Base-by-base conservation (phyloP, 2,329 filamentous ascomycete species). In the Fusarium algeriense region DNA sequence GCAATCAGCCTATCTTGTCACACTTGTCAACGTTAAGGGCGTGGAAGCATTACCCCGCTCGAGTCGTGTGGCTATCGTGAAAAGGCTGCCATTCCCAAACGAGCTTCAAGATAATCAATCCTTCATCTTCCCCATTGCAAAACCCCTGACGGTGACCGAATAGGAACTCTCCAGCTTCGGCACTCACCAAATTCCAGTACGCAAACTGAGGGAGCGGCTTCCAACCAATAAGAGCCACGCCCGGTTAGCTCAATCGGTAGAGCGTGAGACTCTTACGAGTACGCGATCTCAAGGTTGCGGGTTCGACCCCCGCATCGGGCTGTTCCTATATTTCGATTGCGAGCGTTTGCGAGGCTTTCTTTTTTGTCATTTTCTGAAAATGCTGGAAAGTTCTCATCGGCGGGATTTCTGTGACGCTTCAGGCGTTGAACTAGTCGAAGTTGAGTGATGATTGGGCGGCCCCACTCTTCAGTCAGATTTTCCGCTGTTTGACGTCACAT, bases 211-310 rank as follows among this genome's bases (percentile, higher is more conserved):
- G 17, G 6, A 5, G 6, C 19, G 11, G 23, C 13, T 20, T 23
- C 35, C 30, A 70, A 49, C 63, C 54, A 69, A 71, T 64, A 58
- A 69, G 66, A 69, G 59, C 14, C 80, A 80, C 78, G 78, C 79
- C 78, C 80, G 75, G 69, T 76, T 77, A 76, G 74, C 73, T 78
- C 75, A 76, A 78, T 78, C 75, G 76, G 75, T 90, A 90, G 88
- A 90, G 88, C 88, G 88, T 90, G 85, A 89, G 88, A 90, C 89
- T 90, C 88, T 87, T 86, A 86, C 9, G 73, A 77, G 75, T 75
- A 68, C 76, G 63, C 74, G 55, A 86, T 85, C 85, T 86, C 82
- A 85, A 86, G 84, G 84, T 83, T 86, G 84, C 83, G 84, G 84
- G 86, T 87, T 86, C 84, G 84, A 85, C 79, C 80, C 80, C 80